Percentiles rank a stretch among this genome's conserved stretches.
These are phyloP conservation scores for Quercus lobata DNA, from an alignment of 331 rosid species.

Conservation along the genomic window DNA sequence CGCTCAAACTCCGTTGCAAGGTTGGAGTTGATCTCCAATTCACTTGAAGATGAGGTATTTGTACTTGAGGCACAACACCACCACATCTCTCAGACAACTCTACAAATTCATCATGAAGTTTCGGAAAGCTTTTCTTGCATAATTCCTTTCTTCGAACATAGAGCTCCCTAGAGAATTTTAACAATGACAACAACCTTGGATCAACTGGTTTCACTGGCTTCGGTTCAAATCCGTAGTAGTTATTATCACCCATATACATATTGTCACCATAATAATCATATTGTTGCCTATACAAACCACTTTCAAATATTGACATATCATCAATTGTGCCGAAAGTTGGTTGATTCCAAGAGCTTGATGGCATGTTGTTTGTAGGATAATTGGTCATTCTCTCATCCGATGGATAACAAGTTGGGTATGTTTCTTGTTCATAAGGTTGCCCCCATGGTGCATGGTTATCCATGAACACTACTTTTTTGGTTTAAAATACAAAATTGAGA, in stretches of 20 bases:
- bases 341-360: background rate
- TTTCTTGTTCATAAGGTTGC: background rate
- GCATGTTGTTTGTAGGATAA: background rate
- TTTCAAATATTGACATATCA: no score
- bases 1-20: conserved; percentile 19
- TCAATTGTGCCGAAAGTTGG: no score
- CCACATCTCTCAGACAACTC: conserved; percentile 10
- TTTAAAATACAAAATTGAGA: background rate
- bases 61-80: conserved; percentile 2
- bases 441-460: background rate
- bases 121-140: conserved; percentile 18
- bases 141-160: conserved; percentile 17
- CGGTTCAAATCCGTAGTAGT: conserved; percentile 11
- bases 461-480: background rate
- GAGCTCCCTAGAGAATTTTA: conserved; percentile 28
- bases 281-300: background rate
- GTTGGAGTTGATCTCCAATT: background rate
- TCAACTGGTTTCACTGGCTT: conserved; percentile 2
- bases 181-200: conserved; percentile 17
- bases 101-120: background rate
- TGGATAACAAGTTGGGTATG: background rate
- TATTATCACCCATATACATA: background rate
- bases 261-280: no score
- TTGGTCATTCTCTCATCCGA: background rate
- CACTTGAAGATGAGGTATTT: background rate